Base-by-base conservation (phyloP, 2,329 filamentous ascomycete genomes). In the Passalora sequoiae region DNA sequence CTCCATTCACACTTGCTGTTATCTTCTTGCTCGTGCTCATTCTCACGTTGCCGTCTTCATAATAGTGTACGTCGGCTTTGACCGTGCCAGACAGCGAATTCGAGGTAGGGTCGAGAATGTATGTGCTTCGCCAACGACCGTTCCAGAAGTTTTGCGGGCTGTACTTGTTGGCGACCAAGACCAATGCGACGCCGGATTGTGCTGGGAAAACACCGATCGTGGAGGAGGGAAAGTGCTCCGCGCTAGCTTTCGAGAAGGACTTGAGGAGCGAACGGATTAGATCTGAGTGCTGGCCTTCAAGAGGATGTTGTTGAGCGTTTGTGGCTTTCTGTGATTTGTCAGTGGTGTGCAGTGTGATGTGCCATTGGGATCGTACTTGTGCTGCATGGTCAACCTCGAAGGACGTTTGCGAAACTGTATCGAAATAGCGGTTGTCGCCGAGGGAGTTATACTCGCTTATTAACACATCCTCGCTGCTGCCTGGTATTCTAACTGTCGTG, bases 121-220 rank as follows among this genome's bases (percentile, higher is more conserved):
- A 97, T 40, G 84, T 76, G 36, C 87, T 89, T 60, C 92, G 86
- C 87, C 92, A 98, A 51, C 92, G 88, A 50, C 92, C 92, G 69
- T 96, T 97, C 89, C 92, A 97, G 76, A 89, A 98, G 75, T 98
- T 98, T 65, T 89, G 88, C 6, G 94, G 92, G 60, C 86, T 94
- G 73, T 97, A 97, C 68, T 96, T 96, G 74, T 92, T 96, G 44
- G 89, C 86, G 37, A 95, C 89, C 38, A 95, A 80, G 42, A 94
- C 69, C 52, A 96, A 74, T 36, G 89, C 87, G 47, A 97, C 69
- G 57, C 82, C 80, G 52, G 83, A 74, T 57, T 87, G 79, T 55
- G 80, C 81, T 8, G 91, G 87, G 65, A 86, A 96, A 37, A 87
- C 86, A 54, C 89, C 88, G 56, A 84, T 84, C 9, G 85, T 81